A percentile compares a stretch with the other conserved stretches of the same genome.
Evolutionary conservation across 805 yeast genomes (phyloP).

Genomic region (Candida hungchunana): DNA sequence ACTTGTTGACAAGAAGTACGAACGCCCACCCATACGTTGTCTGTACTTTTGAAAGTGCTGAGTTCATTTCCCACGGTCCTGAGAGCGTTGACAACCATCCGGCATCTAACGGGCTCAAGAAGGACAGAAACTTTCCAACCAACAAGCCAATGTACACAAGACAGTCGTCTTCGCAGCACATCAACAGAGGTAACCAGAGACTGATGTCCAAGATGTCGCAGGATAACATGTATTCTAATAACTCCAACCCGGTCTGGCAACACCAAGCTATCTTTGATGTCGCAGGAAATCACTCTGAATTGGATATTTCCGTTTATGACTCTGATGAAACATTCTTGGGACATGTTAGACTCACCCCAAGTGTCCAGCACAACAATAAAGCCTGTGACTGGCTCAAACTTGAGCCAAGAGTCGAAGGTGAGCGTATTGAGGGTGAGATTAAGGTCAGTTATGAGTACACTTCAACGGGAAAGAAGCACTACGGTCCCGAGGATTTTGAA

Average conservation of each 20-base stretch:
- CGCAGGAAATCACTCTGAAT: slow-evolving; percentile 73
- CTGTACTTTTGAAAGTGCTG: slow-evolving; percentile 87
- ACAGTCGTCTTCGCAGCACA: slow-evolving; percentile 40
- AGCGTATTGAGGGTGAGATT: slow-evolving; percentile 72
- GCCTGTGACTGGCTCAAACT: slow-evolving; percentile 70
- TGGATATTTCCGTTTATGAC: slow-evolving; percentile 91
- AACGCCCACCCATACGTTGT: slow-evolving; percentile 81
- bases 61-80: slow-evolving; percentile 82
- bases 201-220: slow-evolving; percentile 5
- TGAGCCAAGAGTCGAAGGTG: slow-evolving; percentile 70
- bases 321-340: slow-evolving; percentile 87
- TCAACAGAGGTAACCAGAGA: slow-evolving; percentile 28
- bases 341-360: slow-evolving; percentile 70
- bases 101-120: slow-evolving; percentile 13
- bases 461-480: slow-evolving; percentile 64
- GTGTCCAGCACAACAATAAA: slow-evolving; percentile 30
- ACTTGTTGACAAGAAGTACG: slow-evolving; percentile 51
- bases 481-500: slow-evolving; percentile 94
- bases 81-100: slow-evolving; percentile 34
- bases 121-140: slow-evolving; percentile 19
- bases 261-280: slow-evolving; percentile 93
- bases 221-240: slow-evolving; percentile 26
- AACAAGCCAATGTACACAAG: slow-evolving; percentile 38
- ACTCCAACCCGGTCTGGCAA: slow-evolving; percentile 78
- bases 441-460: slow-evolving; percentile 72